These are phyloP conservation scores for Quercus rubra DNA, from an alignment of 306 rosid genomes.

Conservation along the genomic window DNA sequence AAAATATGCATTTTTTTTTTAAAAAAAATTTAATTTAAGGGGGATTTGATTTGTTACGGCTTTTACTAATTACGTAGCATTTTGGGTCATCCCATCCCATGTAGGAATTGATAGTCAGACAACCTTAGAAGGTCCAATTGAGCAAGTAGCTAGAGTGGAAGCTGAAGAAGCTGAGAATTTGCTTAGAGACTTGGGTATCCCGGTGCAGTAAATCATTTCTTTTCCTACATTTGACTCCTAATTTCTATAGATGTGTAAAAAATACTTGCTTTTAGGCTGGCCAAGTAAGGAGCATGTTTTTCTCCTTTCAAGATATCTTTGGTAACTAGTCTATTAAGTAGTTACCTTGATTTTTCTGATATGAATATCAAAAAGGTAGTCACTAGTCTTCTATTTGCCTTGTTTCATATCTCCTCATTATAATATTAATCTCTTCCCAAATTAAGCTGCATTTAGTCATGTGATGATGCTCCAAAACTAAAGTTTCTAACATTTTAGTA, in stretches of 20 bases:
- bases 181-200: conserved; percentile 78
- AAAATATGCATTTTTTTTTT: no score
- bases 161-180: conserved; percentile 75
- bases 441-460: no score
- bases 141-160: conserved; percentile 83
- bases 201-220: conserved; percentile 42
- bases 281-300: background rate
- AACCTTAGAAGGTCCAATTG: conserved; percentile 79
- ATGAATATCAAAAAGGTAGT: background rate
- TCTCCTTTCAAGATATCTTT: background rate
- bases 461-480: background rate
- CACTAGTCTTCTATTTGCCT: background rate
- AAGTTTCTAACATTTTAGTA: background rate
- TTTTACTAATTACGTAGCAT: background rate
- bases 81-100: conserved; percentile 13
- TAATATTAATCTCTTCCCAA: background rate
- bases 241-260: background rate
- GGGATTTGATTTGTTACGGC: background rate
- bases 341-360: background rate
- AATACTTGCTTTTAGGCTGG: conserved; percentile 12
- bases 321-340: background rate
- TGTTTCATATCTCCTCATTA: background rate
- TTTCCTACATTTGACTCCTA: conserved; percentile 8
- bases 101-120: conserved; percentile 67
- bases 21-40: no score